A percentile compares a stretch with the other conserved stretches of the same genome.
phyloP scores from a whole-genome alignment of 805 yeast genomes.

The Phaffomyces antillensis region DNA sequence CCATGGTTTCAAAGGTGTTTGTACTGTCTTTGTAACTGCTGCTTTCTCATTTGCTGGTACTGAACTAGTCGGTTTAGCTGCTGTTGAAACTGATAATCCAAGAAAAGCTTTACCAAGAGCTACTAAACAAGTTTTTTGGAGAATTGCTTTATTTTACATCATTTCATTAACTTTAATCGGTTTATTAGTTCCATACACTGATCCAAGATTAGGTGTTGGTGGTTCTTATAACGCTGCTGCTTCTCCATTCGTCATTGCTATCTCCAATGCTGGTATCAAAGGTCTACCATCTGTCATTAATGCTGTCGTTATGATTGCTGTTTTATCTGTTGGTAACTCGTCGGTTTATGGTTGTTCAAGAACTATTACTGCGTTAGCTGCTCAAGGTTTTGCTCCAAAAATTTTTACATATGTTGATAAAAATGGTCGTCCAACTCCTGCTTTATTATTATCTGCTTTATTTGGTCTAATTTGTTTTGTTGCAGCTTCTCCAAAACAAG shows the following conservation, averaged over 20 bases:
- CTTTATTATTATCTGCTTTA: slow-evolving; percentile 32
- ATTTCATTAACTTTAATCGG: slow-evolving; percentile 51
- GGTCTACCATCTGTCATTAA: slow-evolving; percentile 57
- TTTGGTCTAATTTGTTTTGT: slow-evolving; percentile 57
- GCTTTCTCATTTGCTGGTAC: slow-evolving; percentile 60
- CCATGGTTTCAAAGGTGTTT: slow-evolving; percentile 57
- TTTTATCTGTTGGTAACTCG: slow-evolving; percentile 41
- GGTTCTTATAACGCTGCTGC: slow-evolving; percentile 46
- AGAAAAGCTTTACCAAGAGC: slow-evolving; percentile 55
- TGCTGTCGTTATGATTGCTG: slow-evolving; percentile 54
- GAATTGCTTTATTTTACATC: slow-evolving; percentile 55
- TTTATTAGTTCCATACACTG: slow-evolving; percentile 49
- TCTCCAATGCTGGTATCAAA: slow-evolving; percentile 49
- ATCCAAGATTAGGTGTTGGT: slow-evolving; percentile 41
- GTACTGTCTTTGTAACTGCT: slow-evolving; percentile 43
- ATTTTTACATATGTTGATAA: slow-evolving; percentile 40
- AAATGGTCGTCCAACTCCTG: slow-evolving; percentile 48
- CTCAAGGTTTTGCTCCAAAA: slow-evolving; percentile 45
- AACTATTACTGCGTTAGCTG: slow-evolving; percentile 44
- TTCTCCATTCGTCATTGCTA: slow-evolving; percentile 62
- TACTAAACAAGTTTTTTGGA: slow-evolving; percentile 39
- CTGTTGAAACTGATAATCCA: slow-evolving; percentile 50
- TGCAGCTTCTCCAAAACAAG: slow-evolving; percentile 50
- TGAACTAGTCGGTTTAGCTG: slow-evolving; percentile 48
- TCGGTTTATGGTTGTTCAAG: slow-evolving; percentile 51